Conservation (phyloP, 345 rosid genomes). For the Moricandia moricandioides region DNA sequence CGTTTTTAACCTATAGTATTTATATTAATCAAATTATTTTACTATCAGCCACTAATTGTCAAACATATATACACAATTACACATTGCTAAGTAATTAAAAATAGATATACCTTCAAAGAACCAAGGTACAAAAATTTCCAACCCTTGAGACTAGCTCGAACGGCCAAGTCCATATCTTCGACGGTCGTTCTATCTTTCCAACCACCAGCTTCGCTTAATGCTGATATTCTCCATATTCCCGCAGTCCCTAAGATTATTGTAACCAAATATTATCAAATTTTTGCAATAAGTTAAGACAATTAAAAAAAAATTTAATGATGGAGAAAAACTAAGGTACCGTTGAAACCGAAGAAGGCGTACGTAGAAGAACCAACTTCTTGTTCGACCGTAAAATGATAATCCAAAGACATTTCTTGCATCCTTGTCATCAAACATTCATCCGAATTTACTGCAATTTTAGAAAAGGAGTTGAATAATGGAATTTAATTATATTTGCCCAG, state of each 20-base stretch:
- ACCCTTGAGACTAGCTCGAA: conserved; percentile 94
- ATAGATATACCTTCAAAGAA: conserved; percentile 48
- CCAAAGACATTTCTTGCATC: conserved; percentile 97
- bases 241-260: conserved; percentile 64
- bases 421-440: conserved; percentile 97
- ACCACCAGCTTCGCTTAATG: conserved; percentile 93
- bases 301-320: not conserved
- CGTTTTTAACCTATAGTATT: conserved; percentile 76
- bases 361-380: conserved; percentile 98
- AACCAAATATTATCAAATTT: not conserved
- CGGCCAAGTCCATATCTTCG: conserved; percentile 98
- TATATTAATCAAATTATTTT: not conserved
- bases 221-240: conserved; percentile 90
- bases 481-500: not conserved
- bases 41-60: not conserved
- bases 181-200: conserved; percentile 99
- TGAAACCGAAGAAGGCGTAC: conserved; percentile 92
- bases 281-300: not conserved
- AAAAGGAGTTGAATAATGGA: not conserved
- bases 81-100: not conserved
- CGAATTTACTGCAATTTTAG: conserved; percentile 58
- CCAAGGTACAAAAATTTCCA: conserved; percentile 92
- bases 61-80: not conserved
- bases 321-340: conserved; percentile 42
- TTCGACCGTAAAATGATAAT: conserved; percentile 91